These are phyloP conservation scores for Protomyces lactucae-debilis DNA, from an alignment of 1,139 yeast genomes.

Conservation along the genomic window DNA sequence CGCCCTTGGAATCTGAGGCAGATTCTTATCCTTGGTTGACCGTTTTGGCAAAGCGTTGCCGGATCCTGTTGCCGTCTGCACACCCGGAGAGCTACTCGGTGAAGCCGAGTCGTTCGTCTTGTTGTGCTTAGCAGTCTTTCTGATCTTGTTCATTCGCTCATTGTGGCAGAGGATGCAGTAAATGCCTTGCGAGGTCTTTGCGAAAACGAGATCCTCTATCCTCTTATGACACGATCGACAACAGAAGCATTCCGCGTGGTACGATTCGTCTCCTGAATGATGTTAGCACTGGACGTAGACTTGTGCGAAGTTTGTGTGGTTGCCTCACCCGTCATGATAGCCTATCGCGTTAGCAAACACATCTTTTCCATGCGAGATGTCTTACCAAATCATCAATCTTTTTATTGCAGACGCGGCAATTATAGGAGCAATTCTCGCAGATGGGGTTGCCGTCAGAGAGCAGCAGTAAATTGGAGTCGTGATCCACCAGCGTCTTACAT, in stretches of 20 bases:
- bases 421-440: slow-evolving; percentile 85
- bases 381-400: slow-evolving; percentile 72
- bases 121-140: slow-evolving; percentile 3
- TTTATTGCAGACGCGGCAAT: slow-evolving; percentile 79
- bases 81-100: not conserved
- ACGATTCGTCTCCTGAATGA: slow-evolving; percentile 70
- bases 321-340: slow-evolving; percentile 62
- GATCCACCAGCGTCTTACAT: slow-evolving; percentile 71
- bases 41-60: not conserved
- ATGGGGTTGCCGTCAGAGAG: slow-evolving; percentile 88
- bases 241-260: slow-evolving; percentile 83
- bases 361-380: not conserved
- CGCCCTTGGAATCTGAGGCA: not conserved
- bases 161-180: slow-evolving; percentile 94
- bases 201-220: slow-evolving; percentile 85
- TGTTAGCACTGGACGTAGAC: not conserved
- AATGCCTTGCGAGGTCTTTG: slow-evolving; percentile 87
- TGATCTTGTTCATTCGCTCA: slow-evolving; percentile 60
- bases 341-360: slow-evolving; percentile 38
- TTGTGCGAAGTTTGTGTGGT: not conserved
- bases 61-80: not conserved
- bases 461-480: slow-evolving; percentile 83
- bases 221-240: slow-evolving; percentile 85
- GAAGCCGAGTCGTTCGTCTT: not conserved
- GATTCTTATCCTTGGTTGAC: not conserved